Conservation (phyloP, 2,329 filamentous ascomycete species). For the Raffaelea arxii region DNA sequence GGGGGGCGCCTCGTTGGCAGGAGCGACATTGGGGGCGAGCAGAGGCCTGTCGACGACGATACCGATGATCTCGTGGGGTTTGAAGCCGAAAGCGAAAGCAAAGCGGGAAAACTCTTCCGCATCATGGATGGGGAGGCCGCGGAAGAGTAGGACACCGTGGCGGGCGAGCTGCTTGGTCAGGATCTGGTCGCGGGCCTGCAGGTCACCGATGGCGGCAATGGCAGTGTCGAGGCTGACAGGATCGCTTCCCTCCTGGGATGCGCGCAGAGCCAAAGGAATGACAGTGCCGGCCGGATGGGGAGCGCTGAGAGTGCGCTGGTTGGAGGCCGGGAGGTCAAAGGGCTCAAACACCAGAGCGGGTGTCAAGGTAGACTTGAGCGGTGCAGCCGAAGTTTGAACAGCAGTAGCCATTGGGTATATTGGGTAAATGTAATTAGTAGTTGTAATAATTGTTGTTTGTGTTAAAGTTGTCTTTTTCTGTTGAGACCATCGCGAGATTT, state of each 20-base stretch:
- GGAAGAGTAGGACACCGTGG: slow-evolving; percentile 17
- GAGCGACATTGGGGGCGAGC: slow-evolving; percentile 17
- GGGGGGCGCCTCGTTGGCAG: slow-evolving; percentile 19
- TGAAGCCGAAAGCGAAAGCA: slow-evolving; percentile 18
- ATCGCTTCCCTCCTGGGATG: background rate
- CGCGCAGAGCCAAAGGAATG: background rate
- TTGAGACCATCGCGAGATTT: too few relatives aligned
- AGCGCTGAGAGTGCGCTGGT: background rate
- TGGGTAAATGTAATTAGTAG: too few relatives aligned
- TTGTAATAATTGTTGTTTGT: too few relatives aligned
- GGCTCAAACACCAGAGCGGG: background rate
- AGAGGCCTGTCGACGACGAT: slow-evolving; percentile 17
- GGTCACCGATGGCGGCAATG: background rate
- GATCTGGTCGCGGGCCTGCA: background rate
- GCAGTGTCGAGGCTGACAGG: background rate
- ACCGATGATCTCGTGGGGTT: slow-evolving; percentile 17
- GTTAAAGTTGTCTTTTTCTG: too few relatives aligned
- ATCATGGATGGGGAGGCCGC: slow-evolving; percentile 13
- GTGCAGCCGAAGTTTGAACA: background rate
- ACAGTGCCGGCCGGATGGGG: background rate
- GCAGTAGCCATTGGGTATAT: background rate
- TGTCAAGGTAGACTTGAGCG: background rate
- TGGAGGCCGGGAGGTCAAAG: background rate
- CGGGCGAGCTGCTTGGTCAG: slow-evolving; percentile 21
- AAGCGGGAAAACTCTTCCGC: slow-evolving; percentile 16